Conservation (phyloP, 768 basidiomycete genomes). For the Russula sp. region DNA sequence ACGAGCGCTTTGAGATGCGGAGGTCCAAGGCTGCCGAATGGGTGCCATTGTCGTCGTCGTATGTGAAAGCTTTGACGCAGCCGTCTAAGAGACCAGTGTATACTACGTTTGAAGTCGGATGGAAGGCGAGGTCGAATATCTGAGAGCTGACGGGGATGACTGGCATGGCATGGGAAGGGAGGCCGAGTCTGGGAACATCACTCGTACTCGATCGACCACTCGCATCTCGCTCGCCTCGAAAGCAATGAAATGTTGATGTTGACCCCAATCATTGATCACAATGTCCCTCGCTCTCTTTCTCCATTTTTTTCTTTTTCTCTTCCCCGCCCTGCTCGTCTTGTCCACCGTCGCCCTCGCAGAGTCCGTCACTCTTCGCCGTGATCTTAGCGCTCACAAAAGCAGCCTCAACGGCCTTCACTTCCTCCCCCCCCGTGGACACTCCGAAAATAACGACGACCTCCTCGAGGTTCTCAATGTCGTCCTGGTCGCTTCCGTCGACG, state of each 20-base stretch:
- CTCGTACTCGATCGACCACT: no score
- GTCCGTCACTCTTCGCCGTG: slow-evolving; percentile 22
- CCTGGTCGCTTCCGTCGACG: slow-evolving; percentile 89
- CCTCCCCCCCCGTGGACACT: slow-evolving; percentile 15
- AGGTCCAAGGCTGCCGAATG: slow-evolving; percentile 51
- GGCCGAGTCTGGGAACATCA: background rate
- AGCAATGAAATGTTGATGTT: no score
- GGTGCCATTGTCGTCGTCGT: slow-evolving; percentile 65
- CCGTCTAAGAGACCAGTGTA: slow-evolving; percentile 79
- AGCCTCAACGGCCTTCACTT: slow-evolving; percentile 14
- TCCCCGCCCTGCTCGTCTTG: slow-evolving; percentile 22
- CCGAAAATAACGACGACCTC: slow-evolving; percentile 30
- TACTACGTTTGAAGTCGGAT: slow-evolving; percentile 63
- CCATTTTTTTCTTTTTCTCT: background rate
- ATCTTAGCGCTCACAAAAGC: slow-evolving; percentile 2
- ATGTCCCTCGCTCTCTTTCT: slow-evolving; percentile 21
- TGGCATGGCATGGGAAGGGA: slow-evolving; percentile 32
- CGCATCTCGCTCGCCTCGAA: no score
- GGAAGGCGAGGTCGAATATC: slow-evolving; percentile 86
- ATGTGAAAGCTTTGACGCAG: slow-evolving; percentile 72
- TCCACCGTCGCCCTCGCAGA: slow-evolving; percentile 25
- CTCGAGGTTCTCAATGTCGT: slow-evolving; percentile 73
- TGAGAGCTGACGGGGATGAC: slow-evolving; percentile 68
- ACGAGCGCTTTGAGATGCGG: slow-evolving; percentile 76
- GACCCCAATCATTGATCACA: background rate